Conservation (phyloP, 78 protist genomes). For the Dictyostelium firmibasis region DNA sequence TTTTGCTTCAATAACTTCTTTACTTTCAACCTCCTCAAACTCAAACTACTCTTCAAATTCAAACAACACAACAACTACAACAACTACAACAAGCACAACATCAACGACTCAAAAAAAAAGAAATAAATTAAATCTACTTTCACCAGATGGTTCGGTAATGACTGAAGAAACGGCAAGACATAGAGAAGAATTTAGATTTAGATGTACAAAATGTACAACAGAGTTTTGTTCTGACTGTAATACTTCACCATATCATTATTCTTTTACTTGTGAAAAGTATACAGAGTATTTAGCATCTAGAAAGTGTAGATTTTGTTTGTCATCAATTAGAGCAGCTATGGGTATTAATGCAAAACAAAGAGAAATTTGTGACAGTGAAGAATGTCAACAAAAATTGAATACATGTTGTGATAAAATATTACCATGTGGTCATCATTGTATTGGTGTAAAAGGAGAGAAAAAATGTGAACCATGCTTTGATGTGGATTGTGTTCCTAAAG, state of each 20-base stretch:
- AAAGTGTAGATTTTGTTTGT: constrained; percentile 57
- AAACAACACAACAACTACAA: background rate
- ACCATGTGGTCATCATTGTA: constrained; percentile 52
- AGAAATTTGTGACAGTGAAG: constrained; percentile 11
- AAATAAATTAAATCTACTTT: background rate
- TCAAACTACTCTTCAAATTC: background rate
- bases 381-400: constrained; percentile 19
- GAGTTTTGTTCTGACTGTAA: constrained; percentile 64
- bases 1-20: background rate
- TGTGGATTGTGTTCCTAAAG: constrained; percentile 17
- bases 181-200: constrained; percentile 49
- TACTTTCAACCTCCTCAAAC: background rate
- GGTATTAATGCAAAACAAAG: background rate
- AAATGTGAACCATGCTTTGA: constrained; percentile 55
- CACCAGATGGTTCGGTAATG: constrained; percentile 33
- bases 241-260: constrained; percentile 40
- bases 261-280: constrained; percentile 20
- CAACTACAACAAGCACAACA: background rate
- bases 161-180: constrained; percentile 70
- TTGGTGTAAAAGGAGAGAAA: constrained; percentile 26
- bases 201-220: constrained; percentile 39
- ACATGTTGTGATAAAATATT: background rate
- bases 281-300: constrained; percentile 7
- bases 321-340: background rate
- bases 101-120: background rate